These are phyloP conservation scores for Phaffomyces opuntiae DNA, from an alignment of 805 yeast species.

Conservation along the genomic window DNA sequence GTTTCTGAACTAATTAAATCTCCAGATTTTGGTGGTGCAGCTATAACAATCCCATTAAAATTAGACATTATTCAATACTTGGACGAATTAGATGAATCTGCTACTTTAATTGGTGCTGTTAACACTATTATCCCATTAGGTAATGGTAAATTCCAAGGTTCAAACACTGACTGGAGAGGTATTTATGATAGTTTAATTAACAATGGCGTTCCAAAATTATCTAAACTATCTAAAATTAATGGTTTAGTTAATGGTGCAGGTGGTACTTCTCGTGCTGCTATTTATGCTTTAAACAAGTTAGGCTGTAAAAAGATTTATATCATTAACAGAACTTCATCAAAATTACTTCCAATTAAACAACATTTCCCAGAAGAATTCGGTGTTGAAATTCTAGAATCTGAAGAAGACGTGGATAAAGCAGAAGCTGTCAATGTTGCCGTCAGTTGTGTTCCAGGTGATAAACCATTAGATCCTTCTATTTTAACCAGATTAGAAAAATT, in stretches of 20 bases:
- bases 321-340: conserved; percentile 70
- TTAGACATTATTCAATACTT: conserved; percentile 66
- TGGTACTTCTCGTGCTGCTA: conserved; percentile 94
- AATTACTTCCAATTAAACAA: conserved; percentile 49
- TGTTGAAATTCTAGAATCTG: conserved; percentile 47
- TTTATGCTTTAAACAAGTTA: conserved; percentile 71
- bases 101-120: conserved; percentile 83
- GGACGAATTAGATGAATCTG: conserved; percentile 66
- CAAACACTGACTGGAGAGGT: conserved; percentile 96
- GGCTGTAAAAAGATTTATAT: conserved; percentile 75
- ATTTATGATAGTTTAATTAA: conserved; percentile 59
- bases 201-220: conserved; percentile 49
- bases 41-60: conserved; percentile 92
- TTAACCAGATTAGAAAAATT: conserved; percentile 40
- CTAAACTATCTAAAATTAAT: conserved; percentile 24
- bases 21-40: conserved; percentile 79
- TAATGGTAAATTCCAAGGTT: conserved; percentile 55
- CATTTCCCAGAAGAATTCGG: conserved; percentile 56
- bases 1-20: conserved; percentile 47
- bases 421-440: conserved; percentile 52
- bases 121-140: conserved; percentile 68
- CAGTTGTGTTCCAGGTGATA: conserved; percentile 80
- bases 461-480: conserved; percentile 52
- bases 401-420: conserved; percentile 35
- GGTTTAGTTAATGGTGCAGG: conserved; percentile 95